These are phyloP conservation scores for Fomitopsis serialis DNA, from an alignment of 768 basidiomycete genomes.

Conservation along the genomic window DNA sequence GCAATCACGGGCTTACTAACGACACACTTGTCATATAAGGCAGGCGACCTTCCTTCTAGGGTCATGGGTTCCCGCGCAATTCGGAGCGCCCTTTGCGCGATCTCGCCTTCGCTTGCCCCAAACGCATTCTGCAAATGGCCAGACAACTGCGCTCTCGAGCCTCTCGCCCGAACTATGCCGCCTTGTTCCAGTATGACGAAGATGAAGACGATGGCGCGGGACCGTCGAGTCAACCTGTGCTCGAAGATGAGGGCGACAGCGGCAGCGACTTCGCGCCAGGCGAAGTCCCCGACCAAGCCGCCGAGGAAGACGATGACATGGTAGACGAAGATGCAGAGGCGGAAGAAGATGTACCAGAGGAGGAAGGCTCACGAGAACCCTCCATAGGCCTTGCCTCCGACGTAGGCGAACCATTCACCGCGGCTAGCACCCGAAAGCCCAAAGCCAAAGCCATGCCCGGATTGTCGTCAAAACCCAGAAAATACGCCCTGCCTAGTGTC, in stretches of 20 bases:
- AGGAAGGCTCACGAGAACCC: slow-evolving; percentile 4
- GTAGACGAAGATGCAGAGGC: slow-evolving; percentile 19
- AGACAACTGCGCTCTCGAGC: slow-evolving; percentile 53
- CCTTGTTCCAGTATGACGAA: slow-evolving; percentile 27
- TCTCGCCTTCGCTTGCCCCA: not conserved
- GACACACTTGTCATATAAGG: not conserved
- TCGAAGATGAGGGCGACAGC: slow-evolving; percentile 34
- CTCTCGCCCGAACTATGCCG: slow-evolving; percentile 44
- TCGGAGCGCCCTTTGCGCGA: not conserved
- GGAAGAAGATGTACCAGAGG: slow-evolving; percentile 13
- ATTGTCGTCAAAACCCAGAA: slow-evolving; percentile 22
- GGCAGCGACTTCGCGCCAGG: slow-evolving; percentile 55
- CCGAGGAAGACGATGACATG: slow-evolving; percentile 27
- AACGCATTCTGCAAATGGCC: slow-evolving; percentile 35
- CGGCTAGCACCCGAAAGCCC: slow-evolving; percentile 3
- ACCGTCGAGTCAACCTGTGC: slow-evolving; percentile 28
- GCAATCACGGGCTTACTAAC: not conserved
- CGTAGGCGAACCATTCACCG: slow-evolving; percentile 7
- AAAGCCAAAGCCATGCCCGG: slow-evolving; percentile 28
- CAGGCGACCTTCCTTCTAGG: not conserved
- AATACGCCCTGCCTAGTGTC: slow-evolving; percentile 37
- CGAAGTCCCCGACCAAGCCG: slow-evolving; percentile 24
- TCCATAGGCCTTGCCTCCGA: slow-evolving; percentile 11
- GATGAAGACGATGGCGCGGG: slow-evolving; percentile 30
- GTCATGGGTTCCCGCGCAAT: not conserved